These are phyloP conservation scores for Geotrichum phurueaensis DNA, from an alignment of 1,139 yeast species.

Conservation along the genomic window DNA sequence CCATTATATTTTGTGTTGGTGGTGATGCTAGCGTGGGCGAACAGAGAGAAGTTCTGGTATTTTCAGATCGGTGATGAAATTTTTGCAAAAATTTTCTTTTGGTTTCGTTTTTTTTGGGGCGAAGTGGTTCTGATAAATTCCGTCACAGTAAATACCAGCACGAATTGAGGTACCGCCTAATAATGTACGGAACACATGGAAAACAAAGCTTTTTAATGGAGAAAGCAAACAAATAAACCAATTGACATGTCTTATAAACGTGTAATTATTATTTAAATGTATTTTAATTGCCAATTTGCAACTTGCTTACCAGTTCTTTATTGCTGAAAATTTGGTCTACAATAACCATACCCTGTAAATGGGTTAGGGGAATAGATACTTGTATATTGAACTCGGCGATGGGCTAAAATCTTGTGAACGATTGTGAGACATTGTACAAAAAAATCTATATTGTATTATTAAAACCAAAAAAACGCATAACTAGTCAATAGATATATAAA, in stretches of 20 bases:
- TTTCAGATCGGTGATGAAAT: conserved; percentile 13
- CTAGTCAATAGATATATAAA: background rate
- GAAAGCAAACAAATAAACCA: background rate
- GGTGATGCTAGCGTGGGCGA: background rate
- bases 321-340: background rate
- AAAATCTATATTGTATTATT: background rate
- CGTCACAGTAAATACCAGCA: background rate
- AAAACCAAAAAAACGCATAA: background rate
- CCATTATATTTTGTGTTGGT: conserved; percentile 1
- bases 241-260: background rate
- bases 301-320: background rate
- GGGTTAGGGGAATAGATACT: background rate
- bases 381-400: background rate
- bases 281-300: background rate
- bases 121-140: background rate
- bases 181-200: background rate
- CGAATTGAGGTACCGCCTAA: background rate
- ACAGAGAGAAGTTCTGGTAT: background rate
- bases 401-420: background rate
- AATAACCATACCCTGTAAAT: background rate
- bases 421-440: background rate
- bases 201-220: background rate
- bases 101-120: background rate
- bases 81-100: conserved; percentile 4
- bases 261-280: background rate